Evolutionary conservation across 306 rosid genomes (phyloP).

Genomic region (Dicorynia guianensis): DNA sequence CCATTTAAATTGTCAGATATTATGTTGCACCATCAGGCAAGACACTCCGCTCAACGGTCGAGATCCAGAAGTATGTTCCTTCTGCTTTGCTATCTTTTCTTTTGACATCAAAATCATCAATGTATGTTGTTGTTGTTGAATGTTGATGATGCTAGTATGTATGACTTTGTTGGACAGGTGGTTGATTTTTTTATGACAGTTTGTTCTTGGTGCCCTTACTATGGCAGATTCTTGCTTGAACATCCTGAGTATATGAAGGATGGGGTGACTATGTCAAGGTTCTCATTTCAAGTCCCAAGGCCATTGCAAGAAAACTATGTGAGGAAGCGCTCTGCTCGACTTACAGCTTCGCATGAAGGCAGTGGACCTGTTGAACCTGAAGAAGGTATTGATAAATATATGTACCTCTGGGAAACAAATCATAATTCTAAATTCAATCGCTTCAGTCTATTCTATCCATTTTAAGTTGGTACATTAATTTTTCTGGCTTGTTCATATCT

Average conservation of each 20-base stretch:
- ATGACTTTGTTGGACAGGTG: background rate
- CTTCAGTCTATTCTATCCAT: background rate
- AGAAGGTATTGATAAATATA: conserved; percentile 60
- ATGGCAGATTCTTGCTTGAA: conserved; percentile 67
- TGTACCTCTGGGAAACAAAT: background rate
- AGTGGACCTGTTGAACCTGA: conserved; percentile 52
- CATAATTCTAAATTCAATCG: background rate
- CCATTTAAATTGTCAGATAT: conserved; percentile 64
- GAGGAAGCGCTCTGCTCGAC: conserved; percentile 73
- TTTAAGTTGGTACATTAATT: background rate
- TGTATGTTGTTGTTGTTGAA: too few relatives aligned
- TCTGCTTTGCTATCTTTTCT: conserved; percentile 32
- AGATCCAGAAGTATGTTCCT: conserved; percentile 74
- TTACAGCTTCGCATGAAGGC: conserved; percentile 48
- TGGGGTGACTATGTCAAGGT: conserved; percentile 65
- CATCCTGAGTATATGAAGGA: conserved; percentile 74
- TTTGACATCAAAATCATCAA: too few relatives aligned
- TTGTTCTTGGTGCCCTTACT: conserved; percentile 33
- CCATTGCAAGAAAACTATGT: conserved; percentile 90
- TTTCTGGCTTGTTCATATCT: too few relatives aligned
- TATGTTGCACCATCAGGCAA: conserved; percentile 88
- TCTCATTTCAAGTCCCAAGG: conserved; percentile 84
- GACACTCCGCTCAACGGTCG: conserved; percentile 90
- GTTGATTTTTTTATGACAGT: conserved; percentile 17
- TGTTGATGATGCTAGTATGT: too few relatives aligned